Percentiles rank a stretch among this genome's conserved stretches.
Conservation (phyloP, 2,329 filamentous ascomycete species). For the Ophioceras dolichostomum region DNA sequence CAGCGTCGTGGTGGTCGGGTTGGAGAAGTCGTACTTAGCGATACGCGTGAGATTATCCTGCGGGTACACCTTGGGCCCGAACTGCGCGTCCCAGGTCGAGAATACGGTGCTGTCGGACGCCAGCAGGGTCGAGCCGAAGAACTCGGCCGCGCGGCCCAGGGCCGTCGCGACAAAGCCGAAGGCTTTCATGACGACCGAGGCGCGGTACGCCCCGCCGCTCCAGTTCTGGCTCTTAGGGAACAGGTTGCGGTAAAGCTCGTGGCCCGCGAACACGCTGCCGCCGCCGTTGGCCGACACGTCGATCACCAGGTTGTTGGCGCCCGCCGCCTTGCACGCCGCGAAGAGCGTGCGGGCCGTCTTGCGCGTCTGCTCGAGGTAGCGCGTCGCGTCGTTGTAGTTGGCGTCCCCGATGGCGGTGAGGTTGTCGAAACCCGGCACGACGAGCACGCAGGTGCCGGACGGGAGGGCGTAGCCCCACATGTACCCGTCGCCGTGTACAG, state of each 20-base stretch:
- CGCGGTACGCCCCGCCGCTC: neutral
- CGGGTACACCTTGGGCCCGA: too few relatives aligned
- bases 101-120: too few relatives aligned
- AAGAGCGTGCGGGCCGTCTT: conserved; percentile 19
- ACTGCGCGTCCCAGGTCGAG: too few relatives aligned
- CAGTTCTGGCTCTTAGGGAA: conserved; percentile 25
- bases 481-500: conserved; percentile 13
- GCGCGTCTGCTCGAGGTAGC: conserved; percentile 19
- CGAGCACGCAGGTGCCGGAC: neutral
- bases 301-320: conserved; percentile 47
- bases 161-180: too few relatives aligned
- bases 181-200: neutral
- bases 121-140: too few relatives aligned
- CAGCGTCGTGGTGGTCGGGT: conserved; percentile 5
- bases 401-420: conserved; percentile 7
- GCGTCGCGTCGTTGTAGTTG: conserved; percentile 12
- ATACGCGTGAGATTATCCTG: too few relatives aligned
- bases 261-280: conserved; percentile 43
- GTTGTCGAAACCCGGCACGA: neutral
- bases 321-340: conserved; percentile 23
- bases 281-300: conserved; percentile 47
- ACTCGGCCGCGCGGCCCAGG: too few relatives aligned
- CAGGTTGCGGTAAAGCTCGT: conserved; percentile 47
- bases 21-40: conserved; percentile 7
- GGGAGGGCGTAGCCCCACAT: conserved; percentile 15